Evolutionary conservation across 352 stramenopile genomes (phyloP).

Genomic region (Globisporangium megalacanthum): DNA sequence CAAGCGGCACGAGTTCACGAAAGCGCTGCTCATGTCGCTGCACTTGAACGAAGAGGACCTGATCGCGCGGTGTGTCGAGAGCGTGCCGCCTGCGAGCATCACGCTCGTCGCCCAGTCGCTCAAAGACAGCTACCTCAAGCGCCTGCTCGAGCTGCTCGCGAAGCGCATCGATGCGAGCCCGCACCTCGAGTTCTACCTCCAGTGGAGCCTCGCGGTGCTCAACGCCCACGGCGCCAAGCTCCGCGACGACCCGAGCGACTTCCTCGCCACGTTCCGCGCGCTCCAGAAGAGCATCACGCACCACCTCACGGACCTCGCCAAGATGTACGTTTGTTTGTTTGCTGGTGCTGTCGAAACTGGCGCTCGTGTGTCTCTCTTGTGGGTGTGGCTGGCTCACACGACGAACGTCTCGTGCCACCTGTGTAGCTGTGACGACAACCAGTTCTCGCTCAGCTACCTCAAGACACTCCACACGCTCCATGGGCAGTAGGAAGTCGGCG

Average conservation of each 20-base stretch:
- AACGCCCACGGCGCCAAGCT: conserved; percentile 90
- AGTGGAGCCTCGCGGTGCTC: conserved; percentile 93
- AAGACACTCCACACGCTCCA: conserved; percentile 63
- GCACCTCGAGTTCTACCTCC: conserved; percentile 97
- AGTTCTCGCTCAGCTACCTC: conserved; percentile 86
- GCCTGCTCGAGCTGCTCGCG: conserved; percentile 90
- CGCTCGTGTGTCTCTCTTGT: background rate
- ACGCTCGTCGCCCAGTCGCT: conserved; percentile 88
- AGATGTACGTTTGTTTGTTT: conserved; percentile 55
- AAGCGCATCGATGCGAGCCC: conserved; percentile 90
- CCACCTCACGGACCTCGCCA: conserved; percentile 80
- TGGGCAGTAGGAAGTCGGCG: conserved; percentile 4
- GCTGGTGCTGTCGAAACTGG: background rate
- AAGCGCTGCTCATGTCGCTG: conserved; percentile 94
- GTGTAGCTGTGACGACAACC: conserved; percentile 82
- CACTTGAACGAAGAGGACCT: conserved; percentile 95
- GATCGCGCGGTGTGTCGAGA: conserved; percentile 90
- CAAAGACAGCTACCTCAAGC: conserved; percentile 89
- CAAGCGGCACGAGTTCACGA: conserved; percentile 83
- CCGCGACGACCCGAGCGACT: conserved; percentile 68
- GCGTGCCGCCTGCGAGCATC: conserved; percentile 87
- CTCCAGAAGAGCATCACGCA: conserved; percentile 84
- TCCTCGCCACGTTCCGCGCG: conserved; percentile 76
- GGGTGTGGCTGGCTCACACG: background rate
- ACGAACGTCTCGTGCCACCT: conserved; percentile 7